Percentiles rank a stretch among this genome's conserved stretches.
Evolutionary conservation across 306 rosid genomes (phyloP).

Genomic region (Lathyrus tuberosus): DNA sequence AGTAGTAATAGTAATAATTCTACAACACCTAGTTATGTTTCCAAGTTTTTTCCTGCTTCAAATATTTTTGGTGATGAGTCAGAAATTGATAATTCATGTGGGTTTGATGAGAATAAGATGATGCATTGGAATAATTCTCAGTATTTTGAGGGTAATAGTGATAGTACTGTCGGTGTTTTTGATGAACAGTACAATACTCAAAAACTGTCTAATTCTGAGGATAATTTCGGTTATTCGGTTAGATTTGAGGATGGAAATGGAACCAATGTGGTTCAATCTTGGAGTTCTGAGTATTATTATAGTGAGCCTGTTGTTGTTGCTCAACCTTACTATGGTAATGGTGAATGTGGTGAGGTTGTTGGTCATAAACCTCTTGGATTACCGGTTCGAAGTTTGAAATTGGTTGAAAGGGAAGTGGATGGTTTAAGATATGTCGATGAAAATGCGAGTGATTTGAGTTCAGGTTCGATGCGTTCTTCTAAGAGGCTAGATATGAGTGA

Average conservation of each 20-base stretch:
- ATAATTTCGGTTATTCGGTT: slow-evolving; percentile 40
- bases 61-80: slow-evolving; percentile 59
- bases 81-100: slow-evolving; percentile 51
- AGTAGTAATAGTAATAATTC: slow-evolving; percentile 31
- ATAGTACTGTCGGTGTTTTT: slow-evolving; percentile 45
- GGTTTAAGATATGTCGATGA: slow-evolving; percentile 41
- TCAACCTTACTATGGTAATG: slow-evolving; percentile 53
- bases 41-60: slow-evolving; percentile 63
- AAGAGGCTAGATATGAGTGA: slow-evolving; percentile 41
- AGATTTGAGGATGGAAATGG: slow-evolving; percentile 39
- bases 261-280: slow-evolving; percentile 60
- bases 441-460: slow-evolving; percentile 62
- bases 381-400: slow-evolving; percentile 79
- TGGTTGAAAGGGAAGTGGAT: slow-evolving; percentile 46
- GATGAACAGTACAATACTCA: slow-evolving; percentile 58
- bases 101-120: slow-evolving; percentile 53
- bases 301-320: slow-evolving; percentile 65
- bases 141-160: slow-evolving; percentile 42
- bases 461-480: slow-evolving; percentile 58
- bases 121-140: slow-evolving; percentile 48
- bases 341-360: slow-evolving; percentile 48
- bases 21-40: slow-evolving; percentile 54
- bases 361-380: slow-evolving; percentile 70
- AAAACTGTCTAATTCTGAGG: slow-evolving; percentile 40
- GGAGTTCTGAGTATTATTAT: slow-evolving; percentile 70